A percentile compares a stretch with the other conserved stretches of the same genome.
Conservation (phyloP, 352 stramenopile species). For the Phytophthora cryptogea region DNA sequence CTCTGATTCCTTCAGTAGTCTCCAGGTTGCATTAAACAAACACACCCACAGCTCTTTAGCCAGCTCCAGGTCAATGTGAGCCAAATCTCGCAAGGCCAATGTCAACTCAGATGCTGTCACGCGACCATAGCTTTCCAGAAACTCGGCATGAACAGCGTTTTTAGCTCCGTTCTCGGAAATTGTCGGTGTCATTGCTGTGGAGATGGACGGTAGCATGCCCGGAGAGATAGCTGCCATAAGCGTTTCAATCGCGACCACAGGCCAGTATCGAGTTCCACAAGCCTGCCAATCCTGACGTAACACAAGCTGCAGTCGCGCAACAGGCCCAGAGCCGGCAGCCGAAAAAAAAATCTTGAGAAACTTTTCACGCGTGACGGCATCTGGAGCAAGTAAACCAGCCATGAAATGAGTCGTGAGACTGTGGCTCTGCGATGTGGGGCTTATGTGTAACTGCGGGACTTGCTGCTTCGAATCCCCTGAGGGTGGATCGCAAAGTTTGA, state of each 20-base stretch:
- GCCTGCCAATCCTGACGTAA: conserved; percentile 87
- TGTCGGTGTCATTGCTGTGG: background rate
- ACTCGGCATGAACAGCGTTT: conserved; percentile 26
- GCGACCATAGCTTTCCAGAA: conserved; percentile 33
- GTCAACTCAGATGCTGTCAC: conserved; percentile 51
- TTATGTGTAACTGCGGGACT: conserved; percentile 68
- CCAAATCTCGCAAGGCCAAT: conserved; percentile 63
- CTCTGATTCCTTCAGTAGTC: conserved; percentile 46
- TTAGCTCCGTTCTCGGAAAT: conserved; percentile 4
- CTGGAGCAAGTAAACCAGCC: conserved; percentile 75
- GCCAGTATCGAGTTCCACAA: conserved; percentile 86
- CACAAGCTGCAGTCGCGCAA: conserved; percentile 65
- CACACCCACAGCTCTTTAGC: conserved; percentile 84
- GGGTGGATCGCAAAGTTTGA: conserved; percentile 73
- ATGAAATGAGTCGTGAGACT: conserved; percentile 82
- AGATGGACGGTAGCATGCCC: conserved; percentile 18
- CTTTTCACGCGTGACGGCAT: conserved; percentile 59
- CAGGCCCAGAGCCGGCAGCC: conserved; percentile 41
- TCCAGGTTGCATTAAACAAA: conserved; percentile 72
- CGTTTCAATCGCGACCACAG: conserved; percentile 77
- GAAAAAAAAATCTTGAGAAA: conserved; percentile 81
- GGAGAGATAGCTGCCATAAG: conserved; percentile 58
- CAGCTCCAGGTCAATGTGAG: conserved; percentile 84
- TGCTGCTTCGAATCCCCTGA: conserved; percentile 57
- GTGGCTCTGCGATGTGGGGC: conserved; percentile 58